Base-by-base conservation (phyloP, 1,284 basidiomycete genomes). In the Limonomyces culmigenus region DNA sequence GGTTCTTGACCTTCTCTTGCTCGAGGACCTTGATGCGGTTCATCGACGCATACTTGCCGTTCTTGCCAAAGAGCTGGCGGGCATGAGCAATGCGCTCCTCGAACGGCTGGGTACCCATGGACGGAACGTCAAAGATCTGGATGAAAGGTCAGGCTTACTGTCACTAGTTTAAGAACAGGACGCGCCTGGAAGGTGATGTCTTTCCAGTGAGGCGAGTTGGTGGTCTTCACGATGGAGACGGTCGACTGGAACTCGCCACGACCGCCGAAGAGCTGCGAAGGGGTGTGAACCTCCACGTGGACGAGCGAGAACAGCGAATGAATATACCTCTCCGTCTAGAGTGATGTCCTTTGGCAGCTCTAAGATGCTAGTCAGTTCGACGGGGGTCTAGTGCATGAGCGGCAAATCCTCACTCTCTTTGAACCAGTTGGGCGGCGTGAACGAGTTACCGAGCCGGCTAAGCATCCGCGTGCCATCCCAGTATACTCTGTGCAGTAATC, bases 91-190 rank as follows among this genome's bases (percentile, higher is more conserved):
- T 53, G 4, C 75, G 67, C 4, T 66, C 58, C 48, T 79, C 74
- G 42, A 79, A 76, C 0, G 63, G 56, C 27, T 59, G 50, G 2
- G 55, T 43, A 4, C 56, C 62, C 16, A 55, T 53, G 2, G 69
- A 73, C 1, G 74, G 74, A n/a, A 73, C 59, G 47, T 79, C 75
- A 43, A 79, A 79, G 33, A 76, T 58, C 68, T 74, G 42, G n/a
- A 14, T 14, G 16, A 27, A 23, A 17, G 33, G 25, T 16, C 23
- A 34, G n/a, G n/a, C n/a, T n/a, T n/a, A n/a, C n/a, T n/a, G n/a
- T n/a, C n/a, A n/a, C n/a, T n/a, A n/a, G n/a, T n/a, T 25, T 13
- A 29, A 18, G 20, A 34, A 45, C 18, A 32, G 12, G 23, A 42
- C 45, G 19, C 38, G 72, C 70, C 54, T 74, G 69, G 50, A 70